Percentiles rank a stretch among this genome's conserved stretches.
Evolutionary conservation across 352 stramenopile genomes (phyloP).

Genomic region (Phytophthora aleatoria): DNA sequence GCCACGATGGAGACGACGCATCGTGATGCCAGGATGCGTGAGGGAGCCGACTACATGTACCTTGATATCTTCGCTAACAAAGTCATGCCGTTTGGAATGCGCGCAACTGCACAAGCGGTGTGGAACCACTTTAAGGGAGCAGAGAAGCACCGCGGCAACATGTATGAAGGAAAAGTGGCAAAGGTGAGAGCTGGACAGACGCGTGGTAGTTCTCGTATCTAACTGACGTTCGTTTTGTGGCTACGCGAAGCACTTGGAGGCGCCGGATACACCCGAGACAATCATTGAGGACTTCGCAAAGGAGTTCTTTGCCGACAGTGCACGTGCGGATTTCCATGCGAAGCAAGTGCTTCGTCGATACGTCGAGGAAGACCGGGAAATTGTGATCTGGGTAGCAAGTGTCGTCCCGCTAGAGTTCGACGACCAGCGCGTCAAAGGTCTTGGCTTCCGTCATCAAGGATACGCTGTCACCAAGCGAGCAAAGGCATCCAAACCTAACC

Average conservation of each 20-base stretch:
- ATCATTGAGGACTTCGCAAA: slow-evolving; percentile 50
- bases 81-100: slow-evolving; percentile 51
- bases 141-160: slow-evolving; percentile 45
- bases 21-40: slow-evolving; percentile 45
- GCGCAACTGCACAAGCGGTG: slow-evolving; percentile 40
- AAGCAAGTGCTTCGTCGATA: slow-evolving; percentile 45
- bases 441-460: slow-evolving; percentile 47
- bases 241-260: slow-evolving; percentile 39
- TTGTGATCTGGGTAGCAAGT: slow-evolving; percentile 51
- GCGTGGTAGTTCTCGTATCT: not conserved
- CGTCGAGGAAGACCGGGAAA: slow-evolving; percentile 45
- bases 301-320: slow-evolving; percentile 42
- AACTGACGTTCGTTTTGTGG: slow-evolving; percentile 18
- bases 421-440: slow-evolving; percentile 38
- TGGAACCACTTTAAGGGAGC: slow-evolving; percentile 51
- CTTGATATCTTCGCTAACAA: slow-evolving; percentile 56
- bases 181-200: slow-evolving; percentile 24
- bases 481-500: slow-evolving; percentile 37
- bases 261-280: slow-evolving; percentile 40
- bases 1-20: slow-evolving; percentile 43
- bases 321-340: slow-evolving; percentile 45
- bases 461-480: slow-evolving; percentile 50
- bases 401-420: slow-evolving; percentile 51
- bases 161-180: slow-evolving; percentile 51
- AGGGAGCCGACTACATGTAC: slow-evolving; percentile 45